Evolutionary conservation across 805 yeast species (phyloP), one percentile per base, ranked within the genome.

Genomic region (Wickerhamomyces bovis): DNA sequence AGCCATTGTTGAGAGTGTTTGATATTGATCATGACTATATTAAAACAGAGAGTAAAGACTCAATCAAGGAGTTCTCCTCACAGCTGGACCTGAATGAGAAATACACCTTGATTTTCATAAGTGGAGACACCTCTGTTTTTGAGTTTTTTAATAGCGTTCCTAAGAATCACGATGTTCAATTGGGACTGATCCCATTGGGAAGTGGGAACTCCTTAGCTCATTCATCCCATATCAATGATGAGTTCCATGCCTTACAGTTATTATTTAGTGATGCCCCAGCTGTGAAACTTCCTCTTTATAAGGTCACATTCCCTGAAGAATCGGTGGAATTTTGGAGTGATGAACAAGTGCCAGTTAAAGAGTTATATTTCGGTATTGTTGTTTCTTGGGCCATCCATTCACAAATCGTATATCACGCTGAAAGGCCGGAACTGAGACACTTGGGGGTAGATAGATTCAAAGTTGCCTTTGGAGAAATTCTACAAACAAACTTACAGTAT

Each of bases 371-470:
- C 58, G 49, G 76, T 16, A 87, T 87, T 2, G 95, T 89, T 10
- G 71, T 80, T 0, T 85, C 96, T 0, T 81, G 95, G 87, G 95
- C 84, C 0, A 77, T 89, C 52, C 97, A 90, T 64, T 89, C 97
- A 2, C 78, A 89, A 4, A 64, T 90, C 43, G 89, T 90, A 2
- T 90, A 90, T 26, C 84, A 84, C 47, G 79, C 90, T 44, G 92
- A 88, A 53, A 71, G 81, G 0, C 80, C 83, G 0, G 84, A 83
- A 53, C 66, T 84, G 61, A 70, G 89, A 25, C 70, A 71, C 43
- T 68, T 73, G 50, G 97, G 96, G 2, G 57, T 70, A 7, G 78
- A 78, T 38, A 66, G 96, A 45, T 90, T 90, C 63, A 67, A 73
- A 49, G 64, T 78, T 33, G 96, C 96, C 0, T 95, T 89, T 0